Base-by-base conservation (phyloP, 73 alveolate genomes). In the Vitrella brassicaformis region DNA sequence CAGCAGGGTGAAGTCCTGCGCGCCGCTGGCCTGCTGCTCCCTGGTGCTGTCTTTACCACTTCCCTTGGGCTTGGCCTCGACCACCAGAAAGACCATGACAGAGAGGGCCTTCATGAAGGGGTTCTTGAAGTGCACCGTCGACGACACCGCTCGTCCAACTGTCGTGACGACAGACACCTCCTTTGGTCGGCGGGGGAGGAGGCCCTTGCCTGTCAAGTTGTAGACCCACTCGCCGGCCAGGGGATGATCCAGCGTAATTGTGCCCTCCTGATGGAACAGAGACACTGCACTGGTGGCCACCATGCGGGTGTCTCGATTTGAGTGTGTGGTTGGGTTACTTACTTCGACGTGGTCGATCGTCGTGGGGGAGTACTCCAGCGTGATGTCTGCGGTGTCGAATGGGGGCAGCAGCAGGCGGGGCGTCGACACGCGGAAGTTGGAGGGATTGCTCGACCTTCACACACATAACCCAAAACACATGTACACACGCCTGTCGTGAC, bases 191-290 rank as follows among this genome's bases (percentile, higher is more conserved):
- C 94, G 86, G 0, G 97, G 97, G 25, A 89, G 91, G 0, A 91
- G 78, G 25, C 28, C 72, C 45, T 9, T 28, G 30, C 70, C 80
- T 80, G 22, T 95, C 94, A 81, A 85, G 85, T 90, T 87, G 88
- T 72, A 91, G 85, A 91, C 98, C 98, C 98, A 93, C 66, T 91
- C 87, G 65, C 98, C 98, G 19, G 90, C 91, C 68, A 76, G 70
- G 27, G 90, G 92, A 78, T 92, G 92, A 74, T 91, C 96, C 70
- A 93, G 88, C 72, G 79, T 83, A 30, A 93, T 80, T 68, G 68
- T 45, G 30, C 77, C 75, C 32, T 76, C 83, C 47, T 76, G 77
- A 28, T 28, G 56, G 22, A 75, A 74, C 66, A 0, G 0, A 19
- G n/a, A n/a, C 19, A 0, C 14, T 19, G 7, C 14, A 46, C 19